A percentile compares a stretch with the other conserved stretches of the same genome.
Conservation (phyloP, 805 yeast genomes). For the Candida berthetii region DNA sequence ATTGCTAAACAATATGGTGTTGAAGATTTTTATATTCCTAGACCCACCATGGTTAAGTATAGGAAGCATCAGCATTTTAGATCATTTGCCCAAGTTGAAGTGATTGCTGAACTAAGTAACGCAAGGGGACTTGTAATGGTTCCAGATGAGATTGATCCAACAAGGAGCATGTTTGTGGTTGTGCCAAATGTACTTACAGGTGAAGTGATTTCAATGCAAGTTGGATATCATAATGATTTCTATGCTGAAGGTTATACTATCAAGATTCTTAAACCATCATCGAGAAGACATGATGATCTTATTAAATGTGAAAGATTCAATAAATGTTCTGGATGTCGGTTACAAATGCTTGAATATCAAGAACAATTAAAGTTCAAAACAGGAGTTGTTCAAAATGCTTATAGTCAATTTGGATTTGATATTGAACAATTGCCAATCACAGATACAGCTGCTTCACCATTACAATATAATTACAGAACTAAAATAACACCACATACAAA, state of each 20-base stretch:
- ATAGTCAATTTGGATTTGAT: constrained; percentile 61
- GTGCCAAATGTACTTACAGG: constrained; percentile 87
- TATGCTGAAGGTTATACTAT: constrained; percentile 72
- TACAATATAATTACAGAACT: constrained; percentile 71
- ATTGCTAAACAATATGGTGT: constrained; percentile 1
- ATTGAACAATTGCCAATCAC: constrained; percentile 40
- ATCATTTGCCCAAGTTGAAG: not conserved
- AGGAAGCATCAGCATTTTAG: constrained; percentile 2
- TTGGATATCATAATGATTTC: constrained; percentile 67
- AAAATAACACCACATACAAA: constrained; percentile 94
- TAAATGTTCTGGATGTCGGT: constrained; percentile 90
- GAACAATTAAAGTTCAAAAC: constrained; percentile 69
- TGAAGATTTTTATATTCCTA: not conserved
- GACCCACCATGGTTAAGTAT: constrained; percentile 4
- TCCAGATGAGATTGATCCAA: constrained; percentile 43
- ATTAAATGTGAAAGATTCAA: constrained; percentile 73
- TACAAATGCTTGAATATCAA: constrained; percentile 68
- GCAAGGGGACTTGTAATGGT: constrained; percentile 82
- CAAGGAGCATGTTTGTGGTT: constrained; percentile 49
- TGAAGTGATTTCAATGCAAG: constrained; percentile 60
- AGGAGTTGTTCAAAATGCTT: constrained; percentile 74
- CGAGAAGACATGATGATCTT: constrained; percentile 43
- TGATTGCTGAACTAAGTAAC: constrained; percentile 34
- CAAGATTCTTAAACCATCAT: constrained; percentile 35
- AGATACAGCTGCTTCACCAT: constrained; percentile 72